Conservation (phyloP, 2,329 filamentous ascomycete species). For the Colletotrichum lupini region DNA sequence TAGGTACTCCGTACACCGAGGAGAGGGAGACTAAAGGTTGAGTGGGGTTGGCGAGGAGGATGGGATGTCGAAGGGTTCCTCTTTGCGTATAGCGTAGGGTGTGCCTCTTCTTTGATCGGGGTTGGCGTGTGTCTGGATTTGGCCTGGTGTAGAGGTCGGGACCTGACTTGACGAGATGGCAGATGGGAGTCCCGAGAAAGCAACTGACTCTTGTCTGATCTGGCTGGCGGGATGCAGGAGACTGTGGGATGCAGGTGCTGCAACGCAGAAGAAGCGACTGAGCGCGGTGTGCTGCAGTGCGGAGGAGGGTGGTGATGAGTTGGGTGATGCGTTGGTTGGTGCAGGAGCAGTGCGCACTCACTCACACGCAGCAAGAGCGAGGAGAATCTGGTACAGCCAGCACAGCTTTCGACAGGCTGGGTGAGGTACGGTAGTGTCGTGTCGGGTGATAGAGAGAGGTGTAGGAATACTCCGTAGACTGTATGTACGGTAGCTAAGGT, state of each 20-base stretch:
- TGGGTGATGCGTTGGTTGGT: slow-evolving; percentile 1
- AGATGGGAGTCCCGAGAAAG: slow-evolving; percentile 23
- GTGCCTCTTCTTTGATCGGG: slow-evolving; percentile 29
- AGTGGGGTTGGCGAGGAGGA: slow-evolving; percentile 21
- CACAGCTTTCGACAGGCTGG: slow-evolving; percentile 2
- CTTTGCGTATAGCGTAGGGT: slow-evolving; percentile 35
- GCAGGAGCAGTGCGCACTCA: not conserved
- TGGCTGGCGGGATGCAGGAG: slow-evolving; percentile 22
- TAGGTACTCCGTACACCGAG: slow-evolving; percentile 12
- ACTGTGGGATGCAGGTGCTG: slow-evolving; percentile 14
- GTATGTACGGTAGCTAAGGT: no score
- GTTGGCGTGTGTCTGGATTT: slow-evolving; percentile 31
- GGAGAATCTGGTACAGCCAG: slow-evolving; percentile 4
- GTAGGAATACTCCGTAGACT: no score
- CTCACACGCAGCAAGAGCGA: not conserved
- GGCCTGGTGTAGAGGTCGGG: slow-evolving; percentile 24
- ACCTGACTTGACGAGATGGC: slow-evolving; percentile 27
- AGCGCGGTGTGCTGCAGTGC: not conserved
- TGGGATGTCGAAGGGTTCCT: slow-evolving; percentile 30
- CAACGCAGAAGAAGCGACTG: slow-evolving; percentile 5
- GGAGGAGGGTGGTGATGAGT: not conserved
- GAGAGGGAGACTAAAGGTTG: slow-evolving; percentile 19
- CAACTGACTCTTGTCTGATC: slow-evolving; percentile 34
- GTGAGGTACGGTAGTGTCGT: not conserved
- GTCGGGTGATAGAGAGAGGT: not conserved